Conservation (phyloP, 768 basidiomycete genomes). For the Boletus tylopilopsis region DNA sequence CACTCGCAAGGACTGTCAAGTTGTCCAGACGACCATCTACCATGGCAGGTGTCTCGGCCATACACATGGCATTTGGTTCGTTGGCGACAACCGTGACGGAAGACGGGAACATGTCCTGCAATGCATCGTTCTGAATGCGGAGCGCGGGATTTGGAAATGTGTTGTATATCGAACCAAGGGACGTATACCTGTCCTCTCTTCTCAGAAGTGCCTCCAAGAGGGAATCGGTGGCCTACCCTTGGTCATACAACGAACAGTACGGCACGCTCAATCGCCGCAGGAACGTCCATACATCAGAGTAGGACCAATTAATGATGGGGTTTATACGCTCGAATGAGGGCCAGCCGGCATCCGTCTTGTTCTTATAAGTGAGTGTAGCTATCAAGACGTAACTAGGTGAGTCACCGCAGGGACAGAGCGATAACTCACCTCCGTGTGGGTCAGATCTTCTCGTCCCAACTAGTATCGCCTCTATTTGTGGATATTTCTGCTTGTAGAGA, state of each 20-base stretch:
- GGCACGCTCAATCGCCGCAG: conserved; percentile 69
- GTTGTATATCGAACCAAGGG: conserved; percentile 92
- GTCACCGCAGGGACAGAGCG: background rate
- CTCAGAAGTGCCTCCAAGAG: background rate
- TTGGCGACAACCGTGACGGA: conserved; percentile 21
- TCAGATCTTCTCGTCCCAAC: conserved; percentile 88
- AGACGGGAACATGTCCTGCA: conserved; percentile 13
- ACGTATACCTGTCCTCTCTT: conserved; percentile 72
- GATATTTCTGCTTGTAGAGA: conserved; percentile 63
- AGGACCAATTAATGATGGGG: conserved; percentile 95
- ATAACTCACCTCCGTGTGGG: conserved; percentile 86
- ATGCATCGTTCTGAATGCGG: conserved; percentile 21
- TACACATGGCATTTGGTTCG: conserved; percentile 16
- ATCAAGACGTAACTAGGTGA: background rate
- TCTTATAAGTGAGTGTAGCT: conserved; percentile 71
- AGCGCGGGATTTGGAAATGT: conserved; percentile 92
- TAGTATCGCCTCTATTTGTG: conserved; percentile 73
- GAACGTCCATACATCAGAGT: conserved; percentile 87
- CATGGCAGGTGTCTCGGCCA: conserved; percentile 7
- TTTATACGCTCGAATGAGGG: conserved; percentile 87
- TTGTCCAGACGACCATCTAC: background rate
- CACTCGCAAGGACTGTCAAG: conserved; percentile 18
- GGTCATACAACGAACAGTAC: conserved; percentile 87
- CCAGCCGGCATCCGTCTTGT: conserved; percentile 88
- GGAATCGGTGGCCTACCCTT: conserved; percentile 57